Evolutionary conservation across 139 green algal species (phyloP), one percentile per base, ranked within the genome.

Genomic region (Chlorella vulgaris): DNA sequence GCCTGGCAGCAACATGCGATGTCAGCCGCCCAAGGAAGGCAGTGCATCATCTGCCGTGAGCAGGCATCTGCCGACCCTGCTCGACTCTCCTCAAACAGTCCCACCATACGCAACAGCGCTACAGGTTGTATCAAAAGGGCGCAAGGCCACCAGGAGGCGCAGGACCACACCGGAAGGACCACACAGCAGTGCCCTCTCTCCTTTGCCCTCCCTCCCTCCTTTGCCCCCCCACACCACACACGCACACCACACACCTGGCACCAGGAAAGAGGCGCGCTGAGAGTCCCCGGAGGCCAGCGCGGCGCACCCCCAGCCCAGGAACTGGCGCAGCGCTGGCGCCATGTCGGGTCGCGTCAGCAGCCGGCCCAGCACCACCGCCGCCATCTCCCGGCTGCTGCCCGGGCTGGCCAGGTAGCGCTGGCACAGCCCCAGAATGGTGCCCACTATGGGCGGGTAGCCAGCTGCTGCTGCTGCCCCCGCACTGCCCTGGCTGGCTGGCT

Each of bases 321-420:
- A 98, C 7, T 91, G 87, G 0, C 43, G 22, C 42, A 99, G 87
- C 2, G 88, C 88, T 0, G 60, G 26, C 0, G 53, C 47, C 91
- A 94, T 95, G 88, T 99, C 96, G 1, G 91, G 91, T 2, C 96
- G 90, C 4, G 94, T 97, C 10, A 99, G 89, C 69, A 99, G 86
- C 21, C 91, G 89, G 1, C 92, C 93, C 33, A 99, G 67, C 66
- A 98, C 76, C 71, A 96, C 62, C 0, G 92, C 95, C 13, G 94
- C 92, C 89, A 96, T 94, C 42, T 97, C 94, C 0, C 96, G 87
- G 0, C 90, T 88, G 43, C 81, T 80, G 47, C 93, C 94, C 70
- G 93, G 81, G 61, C 62, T 62, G 29, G 66, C 68, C 73, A 97
- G 86, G 71, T 91, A 91, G 0, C 81, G 71, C 78, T 93, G 83